Conservation (phyloP, 192 early-diverging fungal species). For the Backusella westeae region DNA sequence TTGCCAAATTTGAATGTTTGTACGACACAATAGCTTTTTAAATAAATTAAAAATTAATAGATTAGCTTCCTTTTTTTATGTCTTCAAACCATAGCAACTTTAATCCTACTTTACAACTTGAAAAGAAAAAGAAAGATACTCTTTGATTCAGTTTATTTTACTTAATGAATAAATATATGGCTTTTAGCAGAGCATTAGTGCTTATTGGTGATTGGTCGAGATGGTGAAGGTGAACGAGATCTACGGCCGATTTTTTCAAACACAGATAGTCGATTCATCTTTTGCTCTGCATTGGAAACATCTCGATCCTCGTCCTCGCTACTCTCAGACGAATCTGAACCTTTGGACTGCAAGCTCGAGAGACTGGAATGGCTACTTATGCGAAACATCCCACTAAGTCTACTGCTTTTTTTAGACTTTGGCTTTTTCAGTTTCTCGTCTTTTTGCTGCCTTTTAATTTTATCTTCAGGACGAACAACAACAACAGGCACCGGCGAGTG, state of each 20-base stretch:
- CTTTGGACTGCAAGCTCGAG: neutral
- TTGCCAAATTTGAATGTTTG: too few relatives aligned
- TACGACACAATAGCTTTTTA: too few relatives aligned
- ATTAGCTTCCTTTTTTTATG: too few relatives aligned
- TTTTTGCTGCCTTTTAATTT: slow-evolving; percentile 40
- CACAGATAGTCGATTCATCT: slow-evolving; percentile 16
- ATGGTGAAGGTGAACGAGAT: slow-evolving; percentile 22
- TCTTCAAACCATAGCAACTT: neutral
- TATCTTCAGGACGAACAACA: slow-evolving; percentile 56
- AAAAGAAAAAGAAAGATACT: too few relatives aligned
- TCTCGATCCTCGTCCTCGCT: slow-evolving; percentile 10
- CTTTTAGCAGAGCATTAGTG: neutral
- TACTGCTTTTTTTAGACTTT: slow-evolving; percentile 21
- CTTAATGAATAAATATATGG: neutral
- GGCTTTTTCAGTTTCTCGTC: neutral
- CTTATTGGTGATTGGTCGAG: neutral
- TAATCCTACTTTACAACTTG: neutral
- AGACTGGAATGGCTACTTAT: slow-evolving; percentile 6
- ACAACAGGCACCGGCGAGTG: slow-evolving; percentile 66
- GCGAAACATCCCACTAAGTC: slow-evolving; percentile 25
- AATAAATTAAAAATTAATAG: too few relatives aligned
- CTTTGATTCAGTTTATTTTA: neutral
- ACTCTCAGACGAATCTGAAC: neutral
- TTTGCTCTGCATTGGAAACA: slow-evolving; percentile 5
- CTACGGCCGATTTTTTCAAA: slow-evolving; percentile 20